phyloP scores from a whole-genome alignment of 257 asterid species.

The Echium plantagineum region DNA sequence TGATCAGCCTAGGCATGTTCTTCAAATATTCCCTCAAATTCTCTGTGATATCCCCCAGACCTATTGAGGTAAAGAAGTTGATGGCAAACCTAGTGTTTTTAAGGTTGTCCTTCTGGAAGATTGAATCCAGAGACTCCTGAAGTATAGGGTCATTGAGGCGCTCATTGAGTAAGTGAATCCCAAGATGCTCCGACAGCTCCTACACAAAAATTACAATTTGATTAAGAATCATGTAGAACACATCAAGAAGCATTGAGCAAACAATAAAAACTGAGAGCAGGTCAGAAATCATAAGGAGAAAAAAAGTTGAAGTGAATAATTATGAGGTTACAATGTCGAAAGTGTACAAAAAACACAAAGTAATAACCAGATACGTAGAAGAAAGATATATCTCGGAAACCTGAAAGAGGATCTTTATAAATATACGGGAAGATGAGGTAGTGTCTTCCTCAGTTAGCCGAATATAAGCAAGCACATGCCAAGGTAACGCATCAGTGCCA shows the following conservation, averaged over 20 bases:
- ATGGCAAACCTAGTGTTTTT: slow-evolving; percentile 11
- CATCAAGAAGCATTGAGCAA: background rate
- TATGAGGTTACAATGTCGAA: too few species aligned
- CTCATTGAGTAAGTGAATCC: slow-evolving; percentile 11
- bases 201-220: background rate
- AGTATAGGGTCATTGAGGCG: slow-evolving; percentile 11
- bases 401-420: slow-evolving; percentile 93
- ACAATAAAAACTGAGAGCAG: too few species aligned
- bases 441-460: slow-evolving; percentile 95
- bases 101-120: slow-evolving; percentile 7
- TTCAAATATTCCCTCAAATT: slow-evolving; percentile 5
- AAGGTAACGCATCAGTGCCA: slow-evolving; percentile 77
- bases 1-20: slow-evolving; percentile 1
- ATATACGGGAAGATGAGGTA: slow-evolving; percentile 90
- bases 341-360: background rate
- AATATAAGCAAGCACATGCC: slow-evolving; percentile 76
- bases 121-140: slow-evolving; percentile 3
- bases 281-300: too few species aligned
- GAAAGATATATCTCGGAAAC: slow-evolving; percentile 19
- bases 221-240: background rate
- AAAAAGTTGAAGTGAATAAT: too few species aligned
- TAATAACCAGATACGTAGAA: background rate
- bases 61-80: slow-evolving; percentile 13
- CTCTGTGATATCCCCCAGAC: background rate
- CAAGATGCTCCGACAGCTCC: slow-evolving; percentile 14